Conservation (phyloP, 306 rosid genomes). For the Citrullus mucosospermus region DNA sequence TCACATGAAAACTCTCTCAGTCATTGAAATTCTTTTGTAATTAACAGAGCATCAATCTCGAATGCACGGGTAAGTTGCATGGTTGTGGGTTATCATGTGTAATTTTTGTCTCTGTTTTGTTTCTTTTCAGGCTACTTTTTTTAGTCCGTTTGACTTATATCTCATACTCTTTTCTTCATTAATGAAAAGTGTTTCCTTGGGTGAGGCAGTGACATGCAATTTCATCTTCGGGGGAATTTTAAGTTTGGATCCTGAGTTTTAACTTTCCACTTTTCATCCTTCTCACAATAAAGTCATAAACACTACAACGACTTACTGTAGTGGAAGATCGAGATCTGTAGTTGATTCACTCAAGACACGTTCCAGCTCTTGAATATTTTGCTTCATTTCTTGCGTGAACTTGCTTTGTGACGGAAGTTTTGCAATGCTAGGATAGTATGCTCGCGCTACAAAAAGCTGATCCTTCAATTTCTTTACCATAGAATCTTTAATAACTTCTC, state of each 20-base stretch:
- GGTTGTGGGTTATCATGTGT: no score
- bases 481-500: constrained; percentile 70
- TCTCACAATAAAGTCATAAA: constrained; percentile 5
- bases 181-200: not conserved
- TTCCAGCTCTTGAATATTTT: constrained; percentile 91
- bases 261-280: not conserved
- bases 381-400: constrained; percentile 72
- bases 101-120: no score
- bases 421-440: constrained; percentile 88
- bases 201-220: not conserved
- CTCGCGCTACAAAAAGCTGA: constrained; percentile 85
- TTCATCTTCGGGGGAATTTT: not conserved
- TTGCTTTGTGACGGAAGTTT: constrained; percentile 67
- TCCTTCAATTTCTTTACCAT: constrained; percentile 83
- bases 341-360: constrained; percentile 81
- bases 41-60: not conserved
- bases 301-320: constrained; percentile 44
- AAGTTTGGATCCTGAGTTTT: not conserved
- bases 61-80: no score
- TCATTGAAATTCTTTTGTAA: not conserved
- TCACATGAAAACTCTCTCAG: not conserved
- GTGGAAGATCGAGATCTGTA: constrained; percentile 83
- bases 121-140: no score
- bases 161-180: no score
- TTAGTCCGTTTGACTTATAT: no score